Evolutionary conservation across 805 yeast species (phyloP), one percentile per base, ranked within the genome.

Genomic region (Lachancea nothofagi): DNA sequence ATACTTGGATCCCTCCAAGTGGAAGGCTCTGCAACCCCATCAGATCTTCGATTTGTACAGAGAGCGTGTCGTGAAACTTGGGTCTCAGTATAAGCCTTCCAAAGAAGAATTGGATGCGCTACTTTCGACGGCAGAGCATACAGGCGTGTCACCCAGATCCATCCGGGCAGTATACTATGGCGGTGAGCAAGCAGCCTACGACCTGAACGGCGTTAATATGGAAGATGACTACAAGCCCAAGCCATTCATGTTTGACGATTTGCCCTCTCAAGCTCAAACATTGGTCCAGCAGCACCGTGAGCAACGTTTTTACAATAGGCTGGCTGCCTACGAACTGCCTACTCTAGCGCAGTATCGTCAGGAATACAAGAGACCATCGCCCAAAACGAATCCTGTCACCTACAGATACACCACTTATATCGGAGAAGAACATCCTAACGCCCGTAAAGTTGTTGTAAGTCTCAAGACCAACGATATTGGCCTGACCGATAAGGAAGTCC

Each of bases 241-340:
- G 41, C 66, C 70, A n/a, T 75, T 71, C 49, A 70, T 71, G 51
- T 77, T 66, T 51, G 86, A 80, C 54, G 88, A 81, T 53, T 67
- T 78, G 46, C 81, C 87, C 19, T 69, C 80, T 4, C 65, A 67
- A 10, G 94, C 93, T 17, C 94, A 82, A 51, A 80, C 82, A 51
- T 73, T 75, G 44, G 73, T 81, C 24, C 75, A 77, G 41, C 81
- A 77, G 48, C 84, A 78, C 53, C 75, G 97, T 55, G 81, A 77
- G 48, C 78, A 76, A 50, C 78, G 95, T 50, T 77, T 83, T 47
- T 78, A 80, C 53, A 80, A 80, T 55, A 74, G 97, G 52, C 70
- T 86, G 31, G 86, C 94, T 8, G 96, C 97, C 0, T 90, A 82
- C 64, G 97, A 90, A 59, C 73, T 90, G 70, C 98, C 98, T 5